A percentile compares a stretch with the other conserved stretches of the same genome.
Evolutionary conservation across 306 rosid species (phyloP).

Genomic region (Sicyos baderoa): DNA sequence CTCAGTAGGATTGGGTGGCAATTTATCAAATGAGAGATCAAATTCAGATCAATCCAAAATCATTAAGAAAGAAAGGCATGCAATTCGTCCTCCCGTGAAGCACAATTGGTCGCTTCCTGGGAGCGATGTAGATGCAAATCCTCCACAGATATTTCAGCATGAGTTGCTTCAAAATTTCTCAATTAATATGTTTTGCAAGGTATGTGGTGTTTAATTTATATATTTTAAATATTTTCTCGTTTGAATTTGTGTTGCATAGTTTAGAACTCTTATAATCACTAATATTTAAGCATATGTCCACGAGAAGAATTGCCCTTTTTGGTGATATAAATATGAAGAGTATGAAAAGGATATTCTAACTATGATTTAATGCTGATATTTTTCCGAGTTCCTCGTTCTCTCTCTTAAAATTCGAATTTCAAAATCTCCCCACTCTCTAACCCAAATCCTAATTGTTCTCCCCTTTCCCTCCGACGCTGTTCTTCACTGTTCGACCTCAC

Average conservation of each 20-base stretch:
- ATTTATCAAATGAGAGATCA: constrained; percentile 54
- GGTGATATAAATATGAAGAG: neutral
- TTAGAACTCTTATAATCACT: neutral
- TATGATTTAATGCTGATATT: too few relatives aligned
- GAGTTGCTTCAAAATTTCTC: constrained; percentile 92
- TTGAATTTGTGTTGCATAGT: neutral
- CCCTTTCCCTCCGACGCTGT: too few relatives aligned
- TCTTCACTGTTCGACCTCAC: too few relatives aligned
- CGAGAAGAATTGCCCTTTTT: neutral
- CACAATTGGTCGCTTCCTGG: constrained; percentile 95
- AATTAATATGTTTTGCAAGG: constrained; percentile 95
- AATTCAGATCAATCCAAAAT: constrained; percentile 66
- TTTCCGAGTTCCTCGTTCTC: too few relatives aligned
- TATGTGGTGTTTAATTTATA: constrained; percentile 25
- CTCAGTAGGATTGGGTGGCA: constrained; percentile 73
- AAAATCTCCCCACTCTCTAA: too few relatives aligned
- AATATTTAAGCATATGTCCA: neutral
- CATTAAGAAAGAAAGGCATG: constrained; percentile 62
- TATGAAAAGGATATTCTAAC: neutral
- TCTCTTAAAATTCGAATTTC: too few relatives aligned
- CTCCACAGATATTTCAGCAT: constrained; percentile 93
- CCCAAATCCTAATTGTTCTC: too few relatives aligned
- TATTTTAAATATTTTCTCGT: neutral
- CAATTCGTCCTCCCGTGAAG: constrained; percentile 89
- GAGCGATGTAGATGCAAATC: constrained; percentile 41